Conservation (phyloP, 768 basidiomycete genomes). For the Hericium coralloides region DNA sequence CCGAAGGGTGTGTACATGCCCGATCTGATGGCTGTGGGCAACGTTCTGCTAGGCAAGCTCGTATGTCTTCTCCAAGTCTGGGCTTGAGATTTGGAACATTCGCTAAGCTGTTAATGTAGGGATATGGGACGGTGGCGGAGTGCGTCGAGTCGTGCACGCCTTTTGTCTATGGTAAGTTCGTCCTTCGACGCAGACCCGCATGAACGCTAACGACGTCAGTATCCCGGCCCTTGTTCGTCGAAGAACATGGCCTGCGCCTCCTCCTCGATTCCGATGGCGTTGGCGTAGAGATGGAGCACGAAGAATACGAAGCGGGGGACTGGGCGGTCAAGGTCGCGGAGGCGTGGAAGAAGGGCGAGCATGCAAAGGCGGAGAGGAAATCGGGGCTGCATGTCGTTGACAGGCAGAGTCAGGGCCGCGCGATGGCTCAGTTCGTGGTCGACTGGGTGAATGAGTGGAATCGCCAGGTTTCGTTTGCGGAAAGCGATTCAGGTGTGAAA, state of each 20-base stretch:
- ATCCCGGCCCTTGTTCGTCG: slow-evolving; percentile 70
- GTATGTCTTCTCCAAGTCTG: slow-evolving; percentile 22
- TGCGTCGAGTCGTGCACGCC: slow-evolving; percentile 70
- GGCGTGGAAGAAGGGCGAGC: slow-evolving; percentile 45
- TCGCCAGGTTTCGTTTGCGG: too few relatives aligned
- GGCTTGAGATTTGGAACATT: not conserved
- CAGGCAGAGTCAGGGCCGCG: slow-evolving; percentile 32
- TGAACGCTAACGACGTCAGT: slow-evolving; percentile 29
- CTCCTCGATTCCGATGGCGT: slow-evolving; percentile 56
- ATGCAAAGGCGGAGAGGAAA: slow-evolving; percentile 39
- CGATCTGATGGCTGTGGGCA: slow-evolving; percentile 63
- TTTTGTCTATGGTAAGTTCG: slow-evolving; percentile 58
- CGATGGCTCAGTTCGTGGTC: slow-evolving; percentile 40
- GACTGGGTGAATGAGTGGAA: slow-evolving; percentile 37
- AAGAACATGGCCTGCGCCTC: slow-evolving; percentile 67
- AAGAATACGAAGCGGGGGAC: slow-evolving; percentile 61
- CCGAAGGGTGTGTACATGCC: slow-evolving; percentile 79
- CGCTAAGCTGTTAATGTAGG: slow-evolving; percentile 29
- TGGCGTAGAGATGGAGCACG: slow-evolving; percentile 58
- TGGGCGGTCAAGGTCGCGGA: slow-evolving; percentile 54
- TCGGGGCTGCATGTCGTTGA: slow-evolving; percentile 32
- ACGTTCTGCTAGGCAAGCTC: slow-evolving; percentile 72
- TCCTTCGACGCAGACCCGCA: not conserved
- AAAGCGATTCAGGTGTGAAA: too few relatives aligned
- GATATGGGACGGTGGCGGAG: slow-evolving; percentile 77